A percentile compares a stretch with the other conserved stretches of the same genome.
Conservation (phyloP, 1,284 basidiomycete genomes). For the Cutaneotrichosporon cyanovorans region DNA sequence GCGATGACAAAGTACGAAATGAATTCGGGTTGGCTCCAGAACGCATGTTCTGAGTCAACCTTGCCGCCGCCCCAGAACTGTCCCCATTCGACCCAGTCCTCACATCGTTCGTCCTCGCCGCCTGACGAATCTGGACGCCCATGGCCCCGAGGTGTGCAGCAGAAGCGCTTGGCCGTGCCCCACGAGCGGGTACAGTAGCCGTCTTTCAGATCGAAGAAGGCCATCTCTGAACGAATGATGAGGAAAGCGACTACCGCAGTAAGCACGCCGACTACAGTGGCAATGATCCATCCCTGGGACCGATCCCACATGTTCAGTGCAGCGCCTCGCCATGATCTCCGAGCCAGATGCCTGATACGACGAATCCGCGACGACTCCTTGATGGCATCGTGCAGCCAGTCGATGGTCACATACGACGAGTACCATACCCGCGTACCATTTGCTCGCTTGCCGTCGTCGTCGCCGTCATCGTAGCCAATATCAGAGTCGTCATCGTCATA, state of each 20-base stretch:
- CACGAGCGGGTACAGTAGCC: slow-evolving; percentile 69
- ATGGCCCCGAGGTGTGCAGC: slow-evolving; percentile 54
- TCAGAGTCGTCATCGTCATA: slow-evolving; percentile 24
- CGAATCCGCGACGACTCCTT: slow-evolving; percentile 76
- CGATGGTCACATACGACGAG: slow-evolving; percentile 53
- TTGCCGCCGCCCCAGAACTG: slow-evolving; percentile 31
- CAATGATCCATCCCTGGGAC: slow-evolving; percentile 81
- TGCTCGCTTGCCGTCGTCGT: slow-evolving; percentile 53
- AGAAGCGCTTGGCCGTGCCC: slow-evolving; percentile 73
- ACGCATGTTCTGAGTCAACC: slow-evolving; percentile 12
- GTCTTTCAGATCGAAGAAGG: slow-evolving; percentile 89
- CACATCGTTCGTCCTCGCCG: slow-evolving; percentile 51
- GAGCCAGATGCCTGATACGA: slow-evolving; percentile 54
- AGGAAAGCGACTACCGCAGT: slow-evolving; percentile 79
- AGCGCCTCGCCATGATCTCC: slow-evolving; percentile 63
- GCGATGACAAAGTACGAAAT: slow-evolving; percentile 67
- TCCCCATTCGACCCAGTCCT: slow-evolving; percentile 70
- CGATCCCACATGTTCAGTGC: slow-evolving; percentile 69
- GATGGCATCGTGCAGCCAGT: slow-evolving; percentile 89
- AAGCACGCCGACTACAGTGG: slow-evolving; percentile 62
- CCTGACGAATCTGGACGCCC: slow-evolving; percentile 17
- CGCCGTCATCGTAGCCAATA: slow-evolving; percentile 31
- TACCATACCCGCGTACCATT: slow-evolving; percentile 92
- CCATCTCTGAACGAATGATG: slow-evolving; percentile 79
- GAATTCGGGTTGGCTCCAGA: slow-evolving; percentile 52